Percentiles rank a stretch among this genome's conserved stretches.
Evolutionary conservation across 352 stramenopile species (phyloP).

Genomic region (Pelagophyceae sp.): DNA sequence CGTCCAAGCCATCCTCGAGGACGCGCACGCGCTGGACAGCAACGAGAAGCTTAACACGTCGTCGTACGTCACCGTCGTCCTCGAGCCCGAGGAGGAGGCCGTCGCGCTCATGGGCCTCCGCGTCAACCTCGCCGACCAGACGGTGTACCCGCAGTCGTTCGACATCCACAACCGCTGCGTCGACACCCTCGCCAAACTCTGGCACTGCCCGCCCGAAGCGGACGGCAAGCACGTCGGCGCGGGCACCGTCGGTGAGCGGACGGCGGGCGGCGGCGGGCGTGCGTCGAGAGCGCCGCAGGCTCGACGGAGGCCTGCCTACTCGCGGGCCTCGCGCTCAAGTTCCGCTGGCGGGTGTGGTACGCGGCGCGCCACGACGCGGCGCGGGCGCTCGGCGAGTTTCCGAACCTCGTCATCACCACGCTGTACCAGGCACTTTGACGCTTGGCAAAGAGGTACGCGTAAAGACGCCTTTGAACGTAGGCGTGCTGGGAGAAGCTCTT

Average conservation of each 20-base stretch:
- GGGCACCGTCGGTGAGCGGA: slow-evolving; percentile 76
- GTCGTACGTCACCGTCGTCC: slow-evolving; percentile 36
- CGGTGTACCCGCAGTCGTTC: slow-evolving; percentile 79
- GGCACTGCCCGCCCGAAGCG: slow-evolving; percentile 57
- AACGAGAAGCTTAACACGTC: slow-evolving; percentile 29
- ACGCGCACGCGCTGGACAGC: not conserved
- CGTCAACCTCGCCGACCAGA: slow-evolving; percentile 83
- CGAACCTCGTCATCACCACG: slow-evolving; percentile 73
- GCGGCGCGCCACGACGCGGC: slow-evolving; percentile 46
- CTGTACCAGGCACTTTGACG: slow-evolving; percentile 42
- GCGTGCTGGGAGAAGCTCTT: slow-evolving; percentile 86
- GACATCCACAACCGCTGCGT: slow-evolving; percentile 84
- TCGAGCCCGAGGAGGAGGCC: slow-evolving; percentile 31
- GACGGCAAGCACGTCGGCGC: slow-evolving; percentile 61
- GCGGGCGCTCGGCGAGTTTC: slow-evolving; percentile 64
- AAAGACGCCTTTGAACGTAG: not conserved
- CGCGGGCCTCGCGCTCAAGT: slow-evolving; percentile 75
- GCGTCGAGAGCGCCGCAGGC: too few relatives aligned
- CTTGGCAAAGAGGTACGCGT: too few relatives aligned
- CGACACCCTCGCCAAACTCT: slow-evolving; percentile 78
- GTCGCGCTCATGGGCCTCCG: slow-evolving; percentile 49
- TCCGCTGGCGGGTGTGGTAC: slow-evolving; percentile 68
- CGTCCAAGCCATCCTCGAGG: not conserved
- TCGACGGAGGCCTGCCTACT: slow-evolving; percentile 83
- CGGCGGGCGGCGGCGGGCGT: too few relatives aligned